Percentiles rank a stretch among this genome's conserved stretches.
Conservation (phyloP, 1,139 yeast genomes). For the Sugiyamaella xylanicola region DNA sequence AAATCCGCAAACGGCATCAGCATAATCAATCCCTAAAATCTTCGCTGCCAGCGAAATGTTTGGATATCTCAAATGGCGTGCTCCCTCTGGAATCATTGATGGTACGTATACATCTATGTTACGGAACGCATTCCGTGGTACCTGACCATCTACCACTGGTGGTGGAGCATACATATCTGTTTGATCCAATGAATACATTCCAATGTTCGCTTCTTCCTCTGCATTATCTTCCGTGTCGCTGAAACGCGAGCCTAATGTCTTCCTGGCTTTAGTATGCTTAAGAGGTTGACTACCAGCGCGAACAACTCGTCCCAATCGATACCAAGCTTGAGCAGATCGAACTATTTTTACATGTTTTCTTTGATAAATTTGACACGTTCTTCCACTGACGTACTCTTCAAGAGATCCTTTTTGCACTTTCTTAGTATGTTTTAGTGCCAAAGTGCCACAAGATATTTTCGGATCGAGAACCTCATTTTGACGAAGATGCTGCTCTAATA, state of each 20-base stretch:
- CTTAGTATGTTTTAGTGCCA: constrained; percentile 41
- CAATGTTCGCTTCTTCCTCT: constrained; percentile 48
- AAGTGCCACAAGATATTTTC: constrained; percentile 72
- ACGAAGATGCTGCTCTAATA: constrained; percentile 70
- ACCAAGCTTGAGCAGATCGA: constrained; percentile 84
- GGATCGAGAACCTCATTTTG: constrained; percentile 74
- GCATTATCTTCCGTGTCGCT: constrained; percentile 50
- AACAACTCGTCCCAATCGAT: constrained; percentile 72
- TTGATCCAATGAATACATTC: constrained; percentile 70
- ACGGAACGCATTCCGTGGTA: constrained; percentile 71
- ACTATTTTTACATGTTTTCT: constrained; percentile 65
- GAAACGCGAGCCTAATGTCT: constrained; percentile 19
- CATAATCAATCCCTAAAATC: constrained; percentile 71
- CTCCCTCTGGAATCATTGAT: constrained; percentile 81
- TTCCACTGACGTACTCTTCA: constrained; percentile 4
- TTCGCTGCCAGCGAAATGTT: constrained; percentile 70
- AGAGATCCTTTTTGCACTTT: constrained; percentile 6
- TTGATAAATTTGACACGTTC: constrained; percentile 56
- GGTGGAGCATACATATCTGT: constrained; percentile 63
- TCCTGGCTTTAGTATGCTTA: constrained; percentile 46
- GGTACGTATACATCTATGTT: constrained; percentile 71
- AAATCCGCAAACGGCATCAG: constrained; percentile 85
- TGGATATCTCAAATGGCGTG: constrained; percentile 59
- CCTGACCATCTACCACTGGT: constrained; percentile 54
- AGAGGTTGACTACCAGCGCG: constrained; percentile 71